Percentiles rank a stretch among this genome's conserved stretches.
phyloP scores from a whole-genome alignment of 1,284 basidiomycete species.

The Ceratobasidium sp. region DNA sequence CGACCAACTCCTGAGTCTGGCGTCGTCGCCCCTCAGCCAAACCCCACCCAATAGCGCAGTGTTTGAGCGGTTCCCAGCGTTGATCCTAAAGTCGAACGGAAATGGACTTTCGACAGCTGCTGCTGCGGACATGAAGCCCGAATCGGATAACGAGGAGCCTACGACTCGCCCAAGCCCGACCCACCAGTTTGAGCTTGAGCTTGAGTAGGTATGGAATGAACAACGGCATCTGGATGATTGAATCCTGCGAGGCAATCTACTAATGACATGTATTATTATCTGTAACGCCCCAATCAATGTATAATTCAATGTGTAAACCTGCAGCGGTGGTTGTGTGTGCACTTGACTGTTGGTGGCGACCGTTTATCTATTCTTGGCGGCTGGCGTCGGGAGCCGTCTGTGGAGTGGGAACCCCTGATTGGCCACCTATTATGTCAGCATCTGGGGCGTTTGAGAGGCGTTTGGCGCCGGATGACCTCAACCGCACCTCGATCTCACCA shows the following conservation, averaged over 20 bases:
- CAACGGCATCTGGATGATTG: background rate
- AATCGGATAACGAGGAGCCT: conserved; percentile 29
- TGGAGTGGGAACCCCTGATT: background rate
- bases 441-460: conserved; percentile 3
- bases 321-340: background rate
- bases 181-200: conserved; percentile 34
- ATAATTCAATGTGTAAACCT: background rate
- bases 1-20: conserved; percentile 33
- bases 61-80: conserved; percentile 14
- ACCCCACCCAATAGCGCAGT: conserved; percentile 32
- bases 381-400: background rate
- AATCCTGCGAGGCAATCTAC: conserved; percentile 3
- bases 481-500: background rate
- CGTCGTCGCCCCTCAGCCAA: conserved; percentile 33
- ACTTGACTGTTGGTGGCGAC: background rate
- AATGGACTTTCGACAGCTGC: conserved; percentile 24
- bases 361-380: background rate
- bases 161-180: conserved; percentile 2
- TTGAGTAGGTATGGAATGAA: conserved; percentile 12
- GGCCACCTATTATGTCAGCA: background rate
- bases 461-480: background rate
- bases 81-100: conserved; percentile 11
- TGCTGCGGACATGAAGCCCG: background rate
- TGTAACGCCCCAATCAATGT: conserved; percentile 30
- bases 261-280: conserved; percentile 33